phyloP scores from a whole-genome alignment of 2,329 filamentous ascomycete species.

The Colletotrichum liaoningense region DNA sequence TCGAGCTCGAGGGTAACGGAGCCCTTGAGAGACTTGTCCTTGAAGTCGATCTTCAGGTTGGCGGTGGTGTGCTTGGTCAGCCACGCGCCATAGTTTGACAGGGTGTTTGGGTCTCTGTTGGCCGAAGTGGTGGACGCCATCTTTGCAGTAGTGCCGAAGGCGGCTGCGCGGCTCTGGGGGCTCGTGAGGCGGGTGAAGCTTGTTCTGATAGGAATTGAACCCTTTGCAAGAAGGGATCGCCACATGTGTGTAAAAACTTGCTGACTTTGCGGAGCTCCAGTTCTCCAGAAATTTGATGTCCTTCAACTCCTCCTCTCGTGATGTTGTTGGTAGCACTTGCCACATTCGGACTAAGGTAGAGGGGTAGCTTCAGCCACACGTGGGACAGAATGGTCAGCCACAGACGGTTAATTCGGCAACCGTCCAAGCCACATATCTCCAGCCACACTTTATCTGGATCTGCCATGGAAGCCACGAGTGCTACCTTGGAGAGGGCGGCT shows the following conservation, averaged over 20 bases:
- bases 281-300: slow-evolving; percentile 30
- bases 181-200: slow-evolving; percentile 10
- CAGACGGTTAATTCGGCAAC: not conserved
- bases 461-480: too few species aligned
- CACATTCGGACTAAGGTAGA: slow-evolving; percentile 31
- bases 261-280: slow-evolving; percentile 20
- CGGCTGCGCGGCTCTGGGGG: slow-evolving; percentile 9
- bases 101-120: slow-evolving; percentile 84
- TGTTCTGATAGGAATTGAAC: slow-evolving; percentile 31
- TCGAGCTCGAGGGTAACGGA: slow-evolving; percentile 81
- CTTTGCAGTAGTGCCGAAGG: slow-evolving; percentile 27
- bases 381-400: not conserved
- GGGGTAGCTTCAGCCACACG: slow-evolving; percentile 31
- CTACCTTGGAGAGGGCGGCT: not conserved
- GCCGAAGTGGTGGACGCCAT: slow-evolving; percentile 45
- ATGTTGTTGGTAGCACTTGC: slow-evolving; percentile 34
- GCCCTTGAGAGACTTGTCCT: slow-evolving; percentile 80
- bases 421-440: not conserved
- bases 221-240: slow-evolving; percentile 33
- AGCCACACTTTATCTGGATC: not conserved
- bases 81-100: slow-evolving; percentile 93
- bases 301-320: slow-evolving; percentile 29
- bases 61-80: slow-evolving; percentile 85
- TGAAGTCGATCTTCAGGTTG: slow-evolving; percentile 86
- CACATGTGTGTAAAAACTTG: slow-evolving; percentile 30